Base-by-base conservation (phyloP, 805 yeast species). In the Cyberlindnera petersonii region DNA sequence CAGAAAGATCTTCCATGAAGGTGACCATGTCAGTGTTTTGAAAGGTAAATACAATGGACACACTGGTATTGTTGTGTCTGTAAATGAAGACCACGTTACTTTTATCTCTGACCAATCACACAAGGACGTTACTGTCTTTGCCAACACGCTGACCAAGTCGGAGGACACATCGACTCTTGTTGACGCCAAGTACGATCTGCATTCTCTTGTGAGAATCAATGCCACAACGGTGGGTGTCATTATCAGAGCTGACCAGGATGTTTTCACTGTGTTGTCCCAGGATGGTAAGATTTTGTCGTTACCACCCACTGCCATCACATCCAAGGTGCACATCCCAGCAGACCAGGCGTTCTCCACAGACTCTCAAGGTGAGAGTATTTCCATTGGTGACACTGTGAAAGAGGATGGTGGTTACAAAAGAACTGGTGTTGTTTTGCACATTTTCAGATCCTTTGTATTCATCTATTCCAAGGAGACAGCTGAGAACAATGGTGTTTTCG, bases 11-110 rank as follows among this genome's bases (percentile, higher is more conserved):
- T 91, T 91, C 63, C 65, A 74, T 37, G 79, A 86, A 29, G 98
- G 98, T 71, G 98, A 91, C 61, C 97, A 93, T 60, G 96, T 93
- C 17, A 81, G 95, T 42, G 93, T 91, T 23, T 75, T 85, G 26
- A 86, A 81, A 56, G 98, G 98, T 58, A 87, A 85, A 56, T 95
- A 86, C 61, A 71, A 79, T 37, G 96, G 91, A 55, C 96, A 89
- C 56, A 87, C 96, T 24, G 98, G 98, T 66, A 73, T 93, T 66
- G 95, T 93, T 35, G 88, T 93, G 29, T 74, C 79, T 49, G 77
- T 86, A 18, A 75, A 76, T 37, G 85, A 82, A 35, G 95, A 89
- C 57, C 86, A 87, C 44, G 97, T 89, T 19, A 86, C 95, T 0
- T 72, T 93, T 48, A 77, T 93, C 49, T 82, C 95, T 34, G 96